Evolutionary conservation across 768 basidiomycete genomes (phyloP).

Genomic region (Phlebiopsis gigantea): DNA sequence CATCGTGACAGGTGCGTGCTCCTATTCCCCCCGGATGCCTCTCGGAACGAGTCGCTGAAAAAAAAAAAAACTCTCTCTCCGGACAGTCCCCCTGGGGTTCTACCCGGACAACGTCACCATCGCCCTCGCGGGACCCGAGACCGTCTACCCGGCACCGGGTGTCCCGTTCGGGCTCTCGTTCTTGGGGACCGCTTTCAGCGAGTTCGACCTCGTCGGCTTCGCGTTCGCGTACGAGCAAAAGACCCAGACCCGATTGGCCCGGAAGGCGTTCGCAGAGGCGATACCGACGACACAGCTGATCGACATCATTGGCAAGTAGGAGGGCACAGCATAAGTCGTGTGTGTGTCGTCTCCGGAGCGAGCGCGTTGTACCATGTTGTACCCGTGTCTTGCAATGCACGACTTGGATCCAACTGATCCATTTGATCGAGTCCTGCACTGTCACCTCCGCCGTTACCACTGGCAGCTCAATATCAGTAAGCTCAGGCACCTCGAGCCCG

Average conservation of each 20-base stretch:
- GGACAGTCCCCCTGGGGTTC: slow-evolving; percentile 53
- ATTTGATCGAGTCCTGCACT: no score
- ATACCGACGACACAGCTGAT: slow-evolving; percentile 28
- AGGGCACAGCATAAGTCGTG: no score
- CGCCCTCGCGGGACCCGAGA: slow-evolving; percentile 25
- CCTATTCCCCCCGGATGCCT: neutral
- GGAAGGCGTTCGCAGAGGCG: slow-evolving; percentile 25
- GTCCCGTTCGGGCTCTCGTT: slow-evolving; percentile 61
- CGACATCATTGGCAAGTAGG: slow-evolving; percentile 16
- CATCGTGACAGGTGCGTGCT: slow-evolving; percentile 50
- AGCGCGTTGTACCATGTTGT: no score
- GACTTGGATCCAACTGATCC: no score
- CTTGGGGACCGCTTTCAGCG: slow-evolving; percentile 56
- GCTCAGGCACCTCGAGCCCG: no score
- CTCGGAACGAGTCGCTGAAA: neutral
- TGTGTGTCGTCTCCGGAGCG: no score
- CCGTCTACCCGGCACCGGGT: slow-evolving; percentile 45
- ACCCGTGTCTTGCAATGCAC: no score
- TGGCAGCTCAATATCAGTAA: no score
- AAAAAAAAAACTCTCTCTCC: neutral
- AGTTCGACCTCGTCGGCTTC: slow-evolving; percentile 49
- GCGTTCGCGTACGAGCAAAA: slow-evolving; percentile 57
- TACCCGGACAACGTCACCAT: slow-evolving; percentile 42
- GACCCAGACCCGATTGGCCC: slow-evolving; percentile 26
- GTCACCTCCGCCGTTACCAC: no score